A percentile compares a stretch with the other conserved stretches of the same genome.
Evolutionary conservation across 2,329 filamentous ascomycete species (phyloP).

Genomic region (Pseudogymnoascus sp.): DNA sequence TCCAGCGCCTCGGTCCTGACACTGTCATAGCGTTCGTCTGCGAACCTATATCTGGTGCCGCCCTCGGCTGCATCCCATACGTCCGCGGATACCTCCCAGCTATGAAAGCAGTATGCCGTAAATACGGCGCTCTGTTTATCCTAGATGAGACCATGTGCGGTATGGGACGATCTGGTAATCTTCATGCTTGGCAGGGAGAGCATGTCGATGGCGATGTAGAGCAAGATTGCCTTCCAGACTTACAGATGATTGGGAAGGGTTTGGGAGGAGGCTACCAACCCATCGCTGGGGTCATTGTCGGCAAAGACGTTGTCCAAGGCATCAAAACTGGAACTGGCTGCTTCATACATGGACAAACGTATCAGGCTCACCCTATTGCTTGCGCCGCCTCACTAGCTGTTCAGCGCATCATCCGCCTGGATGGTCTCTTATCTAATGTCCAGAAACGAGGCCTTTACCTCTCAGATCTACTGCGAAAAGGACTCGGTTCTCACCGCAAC

Average conservation of each 20-base stretch:
- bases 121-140: constrained; percentile 66
- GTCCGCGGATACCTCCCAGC: constrained; percentile 62
- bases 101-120: constrained; percentile 60
- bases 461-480: constrained; percentile 35
- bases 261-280: constrained; percentile 57
- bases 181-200: constrained; percentile 51
- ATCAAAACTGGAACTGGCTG: constrained; percentile 2
- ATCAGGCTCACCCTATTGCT: constrained; percentile 52
- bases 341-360: constrained; percentile 44
- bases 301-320: constrained; percentile 45
- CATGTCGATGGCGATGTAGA: constrained; percentile 26
- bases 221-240: constrained; percentile 43
- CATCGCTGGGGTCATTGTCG: constrained; percentile 53
- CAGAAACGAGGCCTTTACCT: constrained; percentile 44
- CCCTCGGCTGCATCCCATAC: constrained; percentile 61
- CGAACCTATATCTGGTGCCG: constrained; percentile 61
- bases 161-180: constrained; percentile 43
- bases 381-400: constrained; percentile 58
- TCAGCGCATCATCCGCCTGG: constrained; percentile 49
- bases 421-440: constrained; percentile 54
- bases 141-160: constrained; percentile 67
- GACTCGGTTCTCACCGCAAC: constrained; percentile 38
- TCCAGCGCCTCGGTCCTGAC: constrained; percentile 51
- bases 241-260: constrained; percentile 60
- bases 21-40: constrained; percentile 60